These are phyloP conservation scores for Vanderwaltozyma tropicalis DNA, from an alignment of 805 yeast genomes.

Conservation along the genomic window DNA sequence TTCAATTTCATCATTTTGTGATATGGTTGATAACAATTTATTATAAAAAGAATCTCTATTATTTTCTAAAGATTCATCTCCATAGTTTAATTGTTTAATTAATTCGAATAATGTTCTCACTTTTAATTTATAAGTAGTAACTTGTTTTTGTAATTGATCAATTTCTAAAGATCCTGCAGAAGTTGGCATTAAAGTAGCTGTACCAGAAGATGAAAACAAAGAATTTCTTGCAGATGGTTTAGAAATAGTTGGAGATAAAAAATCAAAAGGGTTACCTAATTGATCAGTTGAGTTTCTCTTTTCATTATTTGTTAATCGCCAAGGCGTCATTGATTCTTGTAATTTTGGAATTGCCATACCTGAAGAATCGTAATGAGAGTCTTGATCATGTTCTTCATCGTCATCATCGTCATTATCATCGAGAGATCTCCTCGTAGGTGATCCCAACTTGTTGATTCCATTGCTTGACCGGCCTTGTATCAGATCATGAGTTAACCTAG, in stretches of 20 bases:
- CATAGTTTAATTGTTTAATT: slow-evolving; percentile 14
- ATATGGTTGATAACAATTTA: slow-evolving; percentile 12
- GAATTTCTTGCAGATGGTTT: slow-evolving; percentile 13
- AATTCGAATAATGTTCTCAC: slow-evolving; percentile 27
- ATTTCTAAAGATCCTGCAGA: slow-evolving; percentile 18
- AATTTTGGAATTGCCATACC: slow-evolving; percentile 23
- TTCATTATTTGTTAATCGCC: slow-evolving; percentile 17
- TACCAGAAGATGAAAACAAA: slow-evolving; percentile 11
- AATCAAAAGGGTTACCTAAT: slow-evolving; percentile 2
- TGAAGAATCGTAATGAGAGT: slow-evolving; percentile 8
- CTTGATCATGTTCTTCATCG: slow-evolving; percentile 12
- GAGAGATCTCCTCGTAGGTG: neutral
- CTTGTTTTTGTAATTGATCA: slow-evolving; percentile 31
- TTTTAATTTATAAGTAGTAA: slow-evolving; percentile 34
- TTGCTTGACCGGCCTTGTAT: neutral
- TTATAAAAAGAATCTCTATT: slow-evolving; percentile 14
- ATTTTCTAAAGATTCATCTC: slow-evolving; percentile 3
- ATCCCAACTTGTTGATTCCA: neutral
- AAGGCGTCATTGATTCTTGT: slow-evolving; percentile 30
- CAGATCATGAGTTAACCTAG: neutral
- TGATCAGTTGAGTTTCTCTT: slow-evolving; percentile 8
- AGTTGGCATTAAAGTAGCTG: slow-evolving; percentile 8
- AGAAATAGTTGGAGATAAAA: slow-evolving; percentile 11
- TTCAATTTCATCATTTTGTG: slow-evolving; percentile 15
- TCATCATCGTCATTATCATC: slow-evolving; percentile 5